Base-by-base conservation (phyloP, 75 land plant genomes). In the Selaginella moellendorffii region DNA sequence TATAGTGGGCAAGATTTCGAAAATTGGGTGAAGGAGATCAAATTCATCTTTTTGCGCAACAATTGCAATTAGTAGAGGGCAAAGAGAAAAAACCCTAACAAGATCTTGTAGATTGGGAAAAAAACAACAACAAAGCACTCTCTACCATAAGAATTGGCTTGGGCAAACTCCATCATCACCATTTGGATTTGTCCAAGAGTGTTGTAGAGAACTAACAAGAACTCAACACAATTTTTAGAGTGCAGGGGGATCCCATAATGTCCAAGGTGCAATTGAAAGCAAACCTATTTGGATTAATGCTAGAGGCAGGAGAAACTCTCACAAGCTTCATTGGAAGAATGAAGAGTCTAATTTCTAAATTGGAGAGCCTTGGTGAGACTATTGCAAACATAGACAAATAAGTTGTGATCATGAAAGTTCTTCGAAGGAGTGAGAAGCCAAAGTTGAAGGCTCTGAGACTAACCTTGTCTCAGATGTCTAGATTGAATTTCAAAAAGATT, bases 211-310 rank as follows among this genome's bases (percentile, higher is more conserved):
- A 36, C 46, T 36, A 14, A 14, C 10, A 36, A 36, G 46, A 36
- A 36, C 5, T 36, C 46, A 36, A 36, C 46, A 36, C 46, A 14
- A 36, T 36, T 36, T 36, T 36, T 36, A 14, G 46, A 36, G 46
- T 36, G 46, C 46, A 36, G 46, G 46, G n/a, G 46, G 46, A 36
- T 14, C 46, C 46, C 46, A 36, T 14, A 36, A 36, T 36, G 46
- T 36, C 46, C 46, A 36, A 36, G 46, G 46, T 36, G 46, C 46
- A 36, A 36, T 36, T 36, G 46, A 36, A 36, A 36, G 46, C 46
- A 36, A 5, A 36, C 14, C 14, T 36, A 14, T 36, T n/a, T n/a
- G n/a, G n/a, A n/a, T n/a, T n/a, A n/a, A n/a, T n/a, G n/a, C n/a
- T n/a, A n/a, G n/a, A n/a, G n/a, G 46, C 46, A 36, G 46, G 46